Evolutionary conservation across 331 rosid genomes (phyloP).

Genomic region (Stylosanthes scabra): DNA sequence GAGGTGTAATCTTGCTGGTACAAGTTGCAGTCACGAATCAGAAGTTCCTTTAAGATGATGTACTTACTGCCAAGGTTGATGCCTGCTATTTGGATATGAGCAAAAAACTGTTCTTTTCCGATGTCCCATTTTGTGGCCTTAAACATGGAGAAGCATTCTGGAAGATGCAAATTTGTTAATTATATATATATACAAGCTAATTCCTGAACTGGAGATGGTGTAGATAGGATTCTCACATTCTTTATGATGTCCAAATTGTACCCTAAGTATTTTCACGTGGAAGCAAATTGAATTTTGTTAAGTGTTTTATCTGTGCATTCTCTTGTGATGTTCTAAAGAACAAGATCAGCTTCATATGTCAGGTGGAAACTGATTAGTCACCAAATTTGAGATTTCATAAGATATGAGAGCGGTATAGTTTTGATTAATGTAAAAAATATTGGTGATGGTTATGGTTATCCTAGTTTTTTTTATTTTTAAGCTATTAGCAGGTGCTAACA

Average conservation of each 20-base stretch:
- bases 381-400: background rate
- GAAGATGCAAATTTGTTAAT: constrained; percentile 3
- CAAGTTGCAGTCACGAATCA: constrained; percentile 25
- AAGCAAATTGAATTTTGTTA: constrained; percentile 7
- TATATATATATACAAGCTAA: background rate
- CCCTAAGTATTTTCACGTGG: background rate
- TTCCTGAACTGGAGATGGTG: constrained; percentile 6
- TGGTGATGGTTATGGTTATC: background rate
- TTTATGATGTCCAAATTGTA: constrained; percentile 2
- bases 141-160: constrained; percentile 3
- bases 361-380: background rate
- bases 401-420: background rate
- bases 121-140: constrained; percentile 6
- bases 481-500: background rate
- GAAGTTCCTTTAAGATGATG: constrained; percentile 26
- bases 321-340: background rate
- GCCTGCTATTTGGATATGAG: constrained; percentile 18
- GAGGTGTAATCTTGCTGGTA: constrained; percentile 25
- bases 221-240: background rate
- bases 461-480: background rate
- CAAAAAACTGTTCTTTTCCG: constrained; percentile 5
- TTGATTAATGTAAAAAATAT: background rate
- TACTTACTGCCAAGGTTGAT: background rate
- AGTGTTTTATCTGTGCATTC: background rate
- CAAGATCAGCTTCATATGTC: background rate